phyloP scores from a whole-genome alignment of 257 asterid genomes.

The Forsythia viridissima region DNA sequence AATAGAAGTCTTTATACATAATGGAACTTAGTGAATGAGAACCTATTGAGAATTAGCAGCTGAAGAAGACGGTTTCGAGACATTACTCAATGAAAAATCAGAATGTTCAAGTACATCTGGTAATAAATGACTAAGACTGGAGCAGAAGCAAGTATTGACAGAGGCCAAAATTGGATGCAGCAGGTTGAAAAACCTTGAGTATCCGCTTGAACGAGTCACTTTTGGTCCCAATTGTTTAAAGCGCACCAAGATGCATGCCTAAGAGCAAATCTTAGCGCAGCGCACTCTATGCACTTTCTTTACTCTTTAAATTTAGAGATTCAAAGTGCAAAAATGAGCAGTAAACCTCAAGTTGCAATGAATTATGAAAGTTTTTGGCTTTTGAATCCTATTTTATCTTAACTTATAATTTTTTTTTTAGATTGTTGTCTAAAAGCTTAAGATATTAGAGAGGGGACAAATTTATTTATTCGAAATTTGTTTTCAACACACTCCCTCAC shows the following conservation, averaged over 20 bases:
- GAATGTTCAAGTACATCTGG: not conserved
- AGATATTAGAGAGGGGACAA: not conserved
- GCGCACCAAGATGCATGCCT: not conserved
- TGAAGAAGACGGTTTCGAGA: not conserved
- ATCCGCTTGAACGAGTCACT: not conserved
- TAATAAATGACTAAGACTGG: not conserved
- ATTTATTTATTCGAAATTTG: not conserved
- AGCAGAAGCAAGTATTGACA: not conserved
- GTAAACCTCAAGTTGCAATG: no score
- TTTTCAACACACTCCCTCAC: no score
- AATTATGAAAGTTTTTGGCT: no score
- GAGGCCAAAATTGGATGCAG: not conserved
- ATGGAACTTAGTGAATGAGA: not conserved
- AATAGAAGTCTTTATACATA: not conserved
- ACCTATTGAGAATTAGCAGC: not conserved
- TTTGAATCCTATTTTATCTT: not conserved
- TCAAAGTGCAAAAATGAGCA: no score
- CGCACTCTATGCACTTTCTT: no score
- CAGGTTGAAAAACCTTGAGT: not conserved
- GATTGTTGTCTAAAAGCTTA: not conserved
- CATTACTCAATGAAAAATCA: not conserved
- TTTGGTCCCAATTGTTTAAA: not conserved
- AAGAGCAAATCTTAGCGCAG: no score
- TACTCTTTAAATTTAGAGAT: no score
- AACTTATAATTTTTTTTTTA: no score